Evolutionary conservation across 2,329 filamentous ascomycete genomes (phyloP).

Genomic region (Claviceps capensis): DNA sequence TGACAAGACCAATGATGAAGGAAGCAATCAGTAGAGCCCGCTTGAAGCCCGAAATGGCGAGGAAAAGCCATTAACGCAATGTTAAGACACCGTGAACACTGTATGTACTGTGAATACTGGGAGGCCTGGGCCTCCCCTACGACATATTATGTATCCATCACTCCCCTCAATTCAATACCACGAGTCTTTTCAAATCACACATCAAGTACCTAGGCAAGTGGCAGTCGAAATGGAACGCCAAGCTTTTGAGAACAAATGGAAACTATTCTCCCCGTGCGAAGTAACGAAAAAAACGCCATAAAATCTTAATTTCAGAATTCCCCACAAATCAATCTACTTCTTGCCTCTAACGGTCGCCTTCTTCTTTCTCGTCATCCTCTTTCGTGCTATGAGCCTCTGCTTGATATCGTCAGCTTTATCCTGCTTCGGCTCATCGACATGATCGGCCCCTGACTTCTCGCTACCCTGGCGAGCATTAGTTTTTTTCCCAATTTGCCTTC

Average conservation of each 20-base stretch:
- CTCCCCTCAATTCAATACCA: background rate
- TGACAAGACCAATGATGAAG: slow-evolving; percentile 3
- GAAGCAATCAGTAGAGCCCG: background rate
- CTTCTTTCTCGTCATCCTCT: slow-evolving; percentile 65
- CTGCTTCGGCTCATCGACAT: slow-evolving; percentile 15
- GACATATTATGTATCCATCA: background rate
- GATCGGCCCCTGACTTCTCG: slow-evolving; percentile 16
- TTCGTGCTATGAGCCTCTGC: slow-evolving; percentile 74
- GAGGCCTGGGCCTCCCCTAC: background rate
- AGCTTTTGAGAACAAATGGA: background rate
- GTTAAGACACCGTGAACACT: too few relatives aligned
- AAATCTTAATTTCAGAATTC: background rate
- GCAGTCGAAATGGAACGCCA: background rate
- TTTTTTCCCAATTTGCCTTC: background rate
- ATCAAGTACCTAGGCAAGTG: too few relatives aligned
- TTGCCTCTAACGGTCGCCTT: slow-evolving; percentile 29
- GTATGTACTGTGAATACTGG: background rate
- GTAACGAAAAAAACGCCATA: background rate
- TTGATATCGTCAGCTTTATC: slow-evolving; percentile 28
- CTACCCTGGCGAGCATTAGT: background rate
- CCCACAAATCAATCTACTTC: background rate
- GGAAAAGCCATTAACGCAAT: slow-evolving; percentile 20
- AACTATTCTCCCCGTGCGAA: background rate
- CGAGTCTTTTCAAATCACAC: background rate
- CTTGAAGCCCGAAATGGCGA: slow-evolving; percentile 5